Percentiles rank a stretch among this genome's conserved stretches.
These are phyloP conservation scores for Anethum foeniculum DNA, from an alignment of 140 eudicot species.

Conservation along the genomic window DNA sequence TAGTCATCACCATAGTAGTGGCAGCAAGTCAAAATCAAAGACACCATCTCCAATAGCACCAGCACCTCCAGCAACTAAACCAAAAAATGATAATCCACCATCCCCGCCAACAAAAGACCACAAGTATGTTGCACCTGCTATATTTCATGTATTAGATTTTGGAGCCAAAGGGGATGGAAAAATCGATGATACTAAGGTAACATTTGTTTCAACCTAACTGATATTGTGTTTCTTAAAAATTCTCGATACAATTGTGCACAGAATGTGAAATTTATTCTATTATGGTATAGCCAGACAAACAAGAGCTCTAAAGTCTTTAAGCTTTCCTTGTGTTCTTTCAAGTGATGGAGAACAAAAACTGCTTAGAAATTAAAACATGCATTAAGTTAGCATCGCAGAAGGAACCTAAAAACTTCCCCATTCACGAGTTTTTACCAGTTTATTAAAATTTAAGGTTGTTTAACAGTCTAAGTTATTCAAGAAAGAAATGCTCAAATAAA, in stretches of 20 bases:
- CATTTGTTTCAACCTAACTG: neutral
- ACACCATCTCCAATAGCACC: conserved; percentile 37
- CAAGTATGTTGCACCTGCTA: conserved; percentile 22
- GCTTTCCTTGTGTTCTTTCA: neutral
- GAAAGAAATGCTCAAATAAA: neutral
- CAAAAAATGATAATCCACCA: conserved; percentile 26
- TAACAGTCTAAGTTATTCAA: neutral
- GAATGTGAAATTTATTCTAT: neutral
- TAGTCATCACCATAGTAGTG: conserved; percentile 32
- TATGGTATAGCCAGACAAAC: neutral
- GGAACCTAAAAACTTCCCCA: neutral
- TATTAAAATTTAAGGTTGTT: neutral
- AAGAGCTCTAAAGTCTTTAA: neutral
- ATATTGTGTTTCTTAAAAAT: neutral
- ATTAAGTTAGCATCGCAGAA: neutral
- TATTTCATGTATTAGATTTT: conserved; percentile 62
- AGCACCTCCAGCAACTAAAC: conserved; percentile 21
- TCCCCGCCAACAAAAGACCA: conserved; percentile 31
- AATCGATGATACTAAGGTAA: conserved; percentile 86
- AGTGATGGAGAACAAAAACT: neutral
- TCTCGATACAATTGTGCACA: neutral
- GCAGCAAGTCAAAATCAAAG: conserved; percentile 35
- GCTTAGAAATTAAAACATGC: neutral
- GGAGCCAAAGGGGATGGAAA: conserved; percentile 90
- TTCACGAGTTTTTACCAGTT: neutral